These are phyloP conservation scores for Talaromyces liani DNA, from an alignment of 495 filamentous ascomycete species.

Conservation along the genomic window DNA sequence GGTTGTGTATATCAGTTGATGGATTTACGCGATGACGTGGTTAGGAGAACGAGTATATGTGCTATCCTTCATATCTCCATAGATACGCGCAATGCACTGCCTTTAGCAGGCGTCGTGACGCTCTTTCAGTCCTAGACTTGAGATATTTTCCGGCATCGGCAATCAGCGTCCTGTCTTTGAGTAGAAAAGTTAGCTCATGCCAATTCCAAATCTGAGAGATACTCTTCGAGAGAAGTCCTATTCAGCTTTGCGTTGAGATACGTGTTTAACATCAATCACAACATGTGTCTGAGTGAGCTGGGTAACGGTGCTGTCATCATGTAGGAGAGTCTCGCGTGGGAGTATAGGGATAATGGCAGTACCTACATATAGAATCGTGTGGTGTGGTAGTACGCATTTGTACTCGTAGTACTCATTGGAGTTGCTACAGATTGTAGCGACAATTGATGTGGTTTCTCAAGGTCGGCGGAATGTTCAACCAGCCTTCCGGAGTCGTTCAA, in stretches of 20 bases:
- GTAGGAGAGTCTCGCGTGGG: not conserved
- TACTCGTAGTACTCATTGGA: not conserved
- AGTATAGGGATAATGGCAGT: not conserved
- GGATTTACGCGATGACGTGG: no score
- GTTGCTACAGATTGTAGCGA: not conserved
- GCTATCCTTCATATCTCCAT: not conserved
- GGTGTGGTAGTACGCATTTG: not conserved
- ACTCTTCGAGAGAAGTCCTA: not conserved
- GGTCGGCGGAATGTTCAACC: not conserved
- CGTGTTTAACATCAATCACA: constrained; percentile 10
- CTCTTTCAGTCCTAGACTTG: not conserved
- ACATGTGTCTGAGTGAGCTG: constrained; percentile 10
- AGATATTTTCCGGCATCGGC: not conserved
- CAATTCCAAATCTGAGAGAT: not conserved
- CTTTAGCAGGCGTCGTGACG: not conserved
- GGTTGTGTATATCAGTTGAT: not conserved
- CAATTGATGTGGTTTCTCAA: not conserved
- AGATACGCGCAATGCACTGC: not conserved
- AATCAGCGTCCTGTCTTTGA: not conserved
- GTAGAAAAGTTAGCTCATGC: not conserved
- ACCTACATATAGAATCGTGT: not conserved
- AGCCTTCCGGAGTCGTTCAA: constrained; percentile 35
- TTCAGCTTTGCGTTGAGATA: constrained; percentile 8
- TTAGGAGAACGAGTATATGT: no score
- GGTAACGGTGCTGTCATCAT: constrained; percentile 12